Evolutionary conservation across 2,329 filamentous ascomycete species (phyloP).

Genomic region (Clarireedia homoeocarpa): DNA sequence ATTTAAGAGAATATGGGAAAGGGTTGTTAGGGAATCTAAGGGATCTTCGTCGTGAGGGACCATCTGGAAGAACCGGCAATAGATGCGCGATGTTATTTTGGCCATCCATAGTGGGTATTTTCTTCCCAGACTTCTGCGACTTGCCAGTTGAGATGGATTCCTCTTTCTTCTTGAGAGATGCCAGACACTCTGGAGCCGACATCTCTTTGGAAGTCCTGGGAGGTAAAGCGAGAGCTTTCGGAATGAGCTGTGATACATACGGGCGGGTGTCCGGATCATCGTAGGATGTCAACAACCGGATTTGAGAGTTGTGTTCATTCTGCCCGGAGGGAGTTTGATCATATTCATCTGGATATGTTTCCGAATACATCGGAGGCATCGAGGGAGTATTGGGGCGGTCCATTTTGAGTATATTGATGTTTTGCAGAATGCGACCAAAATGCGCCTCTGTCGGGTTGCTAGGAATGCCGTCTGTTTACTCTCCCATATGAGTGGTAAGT

Average conservation of each 20-base stretch:
- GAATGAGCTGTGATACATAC: conserved; percentile 42
- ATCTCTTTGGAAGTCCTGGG: conserved; percentile 18
- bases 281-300: conserved; percentile 55
- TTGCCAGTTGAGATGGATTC: conserved; percentile 28
- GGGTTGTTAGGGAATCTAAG: conserved; percentile 29
- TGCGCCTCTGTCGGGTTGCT: not conserved
- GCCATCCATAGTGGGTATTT: not conserved
- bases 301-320: conserved; percentile 39
- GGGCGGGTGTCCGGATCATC: conserved; percentile 45
- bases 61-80: conserved; percentile 45
- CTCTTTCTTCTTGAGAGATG: conserved; percentile 34
- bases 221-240: conserved; percentile 19
- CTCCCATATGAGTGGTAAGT: conserved; percentile 1
- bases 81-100: conserved; percentile 31
- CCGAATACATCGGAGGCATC: conserved; percentile 47
- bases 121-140: conserved; percentile 28
- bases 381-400: conserved; percentile 40
- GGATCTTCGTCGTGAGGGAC: conserved; percentile 37
- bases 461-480: not conserved
- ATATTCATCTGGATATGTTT: conserved; percentile 46
- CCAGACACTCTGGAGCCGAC: conserved; percentile 32
- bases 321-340: conserved; percentile 37
- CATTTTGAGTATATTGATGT: conserved; percentile 19
- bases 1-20: conserved; percentile 24
- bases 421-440: conserved; percentile 15